Base-by-base conservation (phyloP, 176 grass and related monocot species). In the Raddia distichophylla region DNA sequence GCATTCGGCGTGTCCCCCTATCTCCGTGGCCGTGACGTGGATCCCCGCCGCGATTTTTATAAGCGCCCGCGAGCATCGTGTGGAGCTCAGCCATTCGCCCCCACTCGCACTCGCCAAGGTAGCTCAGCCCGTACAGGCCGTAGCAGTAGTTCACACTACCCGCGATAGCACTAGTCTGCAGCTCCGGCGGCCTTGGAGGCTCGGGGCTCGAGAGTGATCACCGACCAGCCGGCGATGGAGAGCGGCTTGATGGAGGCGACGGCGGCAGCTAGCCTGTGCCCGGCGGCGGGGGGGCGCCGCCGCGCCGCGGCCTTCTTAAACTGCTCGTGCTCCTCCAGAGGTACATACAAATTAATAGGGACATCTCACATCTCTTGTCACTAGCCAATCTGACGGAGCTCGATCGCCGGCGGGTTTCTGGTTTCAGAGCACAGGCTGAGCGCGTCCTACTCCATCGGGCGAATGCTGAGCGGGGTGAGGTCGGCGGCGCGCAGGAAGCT, bases 391-490 rank as follows among this genome's bases (percentile, higher is more conserved):
- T 60, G 61, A 81, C 1, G 0, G 67, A 33, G 52, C 44, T 76
- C 6, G 37, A 40, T 40, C 37, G 37, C 37, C 4, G 37, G 1
- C 15, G 6, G 46, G 20, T 22, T 14, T 37, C 18, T 32, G 11
- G 12, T 32, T 16, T 4, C 87, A 89, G 87, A 77, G 71, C 51
- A 64, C 65, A 81, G 78, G 1, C 78, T 73, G 66, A 82, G 78
- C 72, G 83, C 88, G 58, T 73, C 83, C n/a, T 77, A 86, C 73
- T 82, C 88, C 73, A 90, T 86, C 53, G 79, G 79, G 60, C 66
- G 73, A 73, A 82, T 86, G 73, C 67, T 86, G 83, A 77, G 79
- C 65, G 83, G 78, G 59, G 83, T 82, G 73, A 58, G 66, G 83
- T 82, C 83, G 33, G 83, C 78, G 66, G 88, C 88, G 73, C 73